Evolutionary conservation across 164 flowering plant genomes (phyloP), one percentile per base, ranked within the genome.

Genomic region (Kalanchoe fedtschenkoi): DNA sequence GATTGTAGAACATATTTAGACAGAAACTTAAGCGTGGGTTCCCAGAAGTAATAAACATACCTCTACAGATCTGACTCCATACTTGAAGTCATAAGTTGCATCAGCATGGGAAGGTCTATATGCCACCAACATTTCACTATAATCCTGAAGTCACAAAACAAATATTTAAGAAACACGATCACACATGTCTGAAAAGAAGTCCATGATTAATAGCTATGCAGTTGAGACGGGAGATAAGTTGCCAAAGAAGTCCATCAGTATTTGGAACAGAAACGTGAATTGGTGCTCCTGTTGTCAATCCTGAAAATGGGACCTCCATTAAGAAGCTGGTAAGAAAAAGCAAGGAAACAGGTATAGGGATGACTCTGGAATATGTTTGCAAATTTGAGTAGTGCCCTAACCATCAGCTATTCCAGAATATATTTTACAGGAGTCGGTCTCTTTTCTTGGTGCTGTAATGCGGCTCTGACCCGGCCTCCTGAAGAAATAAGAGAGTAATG

Each of bases 401-500:
- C 99, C 99, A 70, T 91, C 95, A 70, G 85, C 75, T 67, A 87
- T 68, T 55, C 99, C 99, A 6, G 99, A 93, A 70, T 65, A 69
- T 66, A 93, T 91, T 58, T 32, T 63, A 74, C 97, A 90, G 22
- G 97, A 87, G 73, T 93, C 99, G 51, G 97, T 93, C 80, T 93
- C 99, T 64, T 90, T 90, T 62, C 99, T 90, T 17, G 97, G 96
- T 16, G 99, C 88, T 53, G 96, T 93, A 69, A 93, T 90, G 68
- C 99, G 80, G 73, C 99, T 93, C 77, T 93, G 99, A 65, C 99
- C 99, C 51, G 99, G 99, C 75, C 96, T 83, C 95, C 99, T 93
- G 80, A 13, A 53, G 19, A 4, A 22, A 51, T 28, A 22, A 65
- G 29, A 71, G 47, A 66, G 61, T 5, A 59, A 33, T 22, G 8